phyloP scores from a whole-genome alignment of 2,329 filamentous ascomycete genomes.

The Aspergillus calidoustus region DNA sequence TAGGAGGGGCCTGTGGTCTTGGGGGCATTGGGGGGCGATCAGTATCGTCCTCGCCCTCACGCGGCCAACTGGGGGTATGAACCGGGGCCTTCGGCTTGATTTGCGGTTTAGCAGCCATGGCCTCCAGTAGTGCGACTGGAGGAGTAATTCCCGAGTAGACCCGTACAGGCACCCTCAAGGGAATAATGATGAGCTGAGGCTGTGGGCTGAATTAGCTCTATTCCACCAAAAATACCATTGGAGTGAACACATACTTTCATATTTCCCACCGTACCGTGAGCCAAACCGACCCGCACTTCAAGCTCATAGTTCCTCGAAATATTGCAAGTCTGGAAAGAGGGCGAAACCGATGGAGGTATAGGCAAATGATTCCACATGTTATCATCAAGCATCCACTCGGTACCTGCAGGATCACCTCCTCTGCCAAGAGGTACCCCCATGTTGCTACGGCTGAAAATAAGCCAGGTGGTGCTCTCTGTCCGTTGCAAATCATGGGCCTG shows the following conservation, averaged over 20 bases:
- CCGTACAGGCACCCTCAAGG: slow-evolving; percentile 76
- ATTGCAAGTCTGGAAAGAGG: slow-evolving; percentile 88
- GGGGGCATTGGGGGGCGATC: slow-evolving; percentile 47
- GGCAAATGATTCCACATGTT: slow-evolving; percentile 72
- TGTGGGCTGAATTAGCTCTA: slow-evolving; percentile 37
- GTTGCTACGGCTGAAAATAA: slow-evolving; percentile 72
- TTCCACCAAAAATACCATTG: not conserved
- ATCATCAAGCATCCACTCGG: slow-evolving; percentile 71
- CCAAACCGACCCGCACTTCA: slow-evolving; percentile 78
- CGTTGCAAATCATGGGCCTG: slow-evolving; percentile 75
- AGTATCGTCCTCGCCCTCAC: slow-evolving; percentile 17
- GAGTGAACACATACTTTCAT: slow-evolving; percentile 49
- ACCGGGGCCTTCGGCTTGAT: slow-evolving; percentile 28
- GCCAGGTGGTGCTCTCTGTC: slow-evolving; percentile 74
- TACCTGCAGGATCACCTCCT: slow-evolving; percentile 61
- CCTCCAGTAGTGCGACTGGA: slow-evolving; percentile 73
- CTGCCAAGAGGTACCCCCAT: slow-evolving; percentile 72
- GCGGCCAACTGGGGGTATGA: slow-evolving; percentile 29
- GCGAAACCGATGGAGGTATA: slow-evolving; percentile 84
- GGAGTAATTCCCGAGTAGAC: slow-evolving; percentile 89
- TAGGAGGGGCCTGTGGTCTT: slow-evolving; percentile 37
- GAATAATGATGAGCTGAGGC: slow-evolving; percentile 77
- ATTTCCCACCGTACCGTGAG: slow-evolving; percentile 67
- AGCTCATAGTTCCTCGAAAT: slow-evolving; percentile 80
- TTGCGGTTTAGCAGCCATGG: slow-evolving; percentile 52